These are phyloP conservation scores for Fusarium chuoi DNA, from an alignment of 2,329 filamentous ascomycete genomes.

Conservation along the genomic window DNA sequence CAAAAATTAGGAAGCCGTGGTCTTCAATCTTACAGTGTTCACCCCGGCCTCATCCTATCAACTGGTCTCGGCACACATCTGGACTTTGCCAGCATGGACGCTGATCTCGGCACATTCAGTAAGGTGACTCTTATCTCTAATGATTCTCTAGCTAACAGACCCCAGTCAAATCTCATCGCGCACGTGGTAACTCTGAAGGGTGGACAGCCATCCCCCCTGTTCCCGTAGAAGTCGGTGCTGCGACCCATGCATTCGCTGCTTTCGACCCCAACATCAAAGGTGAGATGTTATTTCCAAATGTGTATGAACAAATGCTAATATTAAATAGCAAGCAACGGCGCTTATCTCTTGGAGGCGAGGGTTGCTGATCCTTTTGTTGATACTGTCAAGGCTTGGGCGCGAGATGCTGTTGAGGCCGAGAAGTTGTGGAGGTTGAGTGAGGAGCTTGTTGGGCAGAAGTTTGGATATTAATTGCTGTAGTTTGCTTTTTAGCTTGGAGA, in stretches of 20 bases:
- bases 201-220: conserved; percentile 37
- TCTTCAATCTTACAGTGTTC: conserved; percentile 48
- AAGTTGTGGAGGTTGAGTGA: conserved; percentile 59
- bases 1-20: conserved; percentile 46
- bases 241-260: conserved; percentile 51
- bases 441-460: conserved; percentile 56
- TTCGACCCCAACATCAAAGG: conserved; percentile 50
- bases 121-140: rapidly evolving
- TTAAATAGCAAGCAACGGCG: conserved; percentile 44
- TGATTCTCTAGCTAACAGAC: not conserved
- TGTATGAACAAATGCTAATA: not conserved
- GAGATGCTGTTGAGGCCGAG: conserved; percentile 51
- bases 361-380: conserved; percentile 47
- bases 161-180: conserved; percentile 32
- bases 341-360: conserved; percentile 48
- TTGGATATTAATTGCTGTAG: conserved; percentile 40
- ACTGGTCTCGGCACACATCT: conserved; percentile 40
- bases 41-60: conserved; percentile 46
- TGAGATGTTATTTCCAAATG: not conserved
- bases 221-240: conserved; percentile 44
- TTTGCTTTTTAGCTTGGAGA: not conserved
- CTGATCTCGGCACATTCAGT: conserved; percentile 34
- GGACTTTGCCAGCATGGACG: conserved; percentile 22
- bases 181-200: conserved; percentile 36
- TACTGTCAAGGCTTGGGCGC: conserved; percentile 46